Evolutionary conservation across 2,329 filamentous ascomycete genomes (phyloP).

Genomic region (Periconia macrospinosa): DNA sequence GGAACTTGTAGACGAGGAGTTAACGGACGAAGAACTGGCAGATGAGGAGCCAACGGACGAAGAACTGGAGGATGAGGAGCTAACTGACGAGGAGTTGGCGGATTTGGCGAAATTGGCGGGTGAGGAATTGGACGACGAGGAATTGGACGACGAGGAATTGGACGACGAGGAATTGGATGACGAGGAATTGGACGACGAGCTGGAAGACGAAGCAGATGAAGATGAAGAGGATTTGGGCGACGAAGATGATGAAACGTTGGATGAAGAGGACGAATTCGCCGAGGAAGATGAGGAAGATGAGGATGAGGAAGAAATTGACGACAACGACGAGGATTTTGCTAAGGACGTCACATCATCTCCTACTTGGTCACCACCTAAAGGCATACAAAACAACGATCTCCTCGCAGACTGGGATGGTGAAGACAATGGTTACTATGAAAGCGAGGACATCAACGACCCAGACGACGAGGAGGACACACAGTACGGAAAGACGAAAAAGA

Average conservation of each 20-base stretch:
- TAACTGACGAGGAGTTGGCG: neutral
- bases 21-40: no score
- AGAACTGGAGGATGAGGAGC: neutral
- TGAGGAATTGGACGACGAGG: no score
- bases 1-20: no score
- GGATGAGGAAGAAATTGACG: neutral
- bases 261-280: neutral
- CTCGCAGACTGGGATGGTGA: slow-evolving; percentile 9
- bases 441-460: slow-evolving; percentile 10
- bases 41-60: neutral
- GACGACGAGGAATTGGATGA: neutral
- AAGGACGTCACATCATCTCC: neutral
- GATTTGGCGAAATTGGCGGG: no score
- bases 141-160: neutral
- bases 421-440: slow-evolving; percentile 13
- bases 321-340: neutral
- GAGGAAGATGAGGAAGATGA: neutral
- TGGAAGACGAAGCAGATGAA: neutral
- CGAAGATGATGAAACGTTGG: neutral
- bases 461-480: neutral
- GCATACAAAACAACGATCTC: neutral
- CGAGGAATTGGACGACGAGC: neutral
- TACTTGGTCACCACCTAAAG: neutral
- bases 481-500: neutral
- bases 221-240: neutral